Base-by-base conservation (phyloP, 768 basidiomycete genomes). In the Leccinum pellstonianum region DNA sequence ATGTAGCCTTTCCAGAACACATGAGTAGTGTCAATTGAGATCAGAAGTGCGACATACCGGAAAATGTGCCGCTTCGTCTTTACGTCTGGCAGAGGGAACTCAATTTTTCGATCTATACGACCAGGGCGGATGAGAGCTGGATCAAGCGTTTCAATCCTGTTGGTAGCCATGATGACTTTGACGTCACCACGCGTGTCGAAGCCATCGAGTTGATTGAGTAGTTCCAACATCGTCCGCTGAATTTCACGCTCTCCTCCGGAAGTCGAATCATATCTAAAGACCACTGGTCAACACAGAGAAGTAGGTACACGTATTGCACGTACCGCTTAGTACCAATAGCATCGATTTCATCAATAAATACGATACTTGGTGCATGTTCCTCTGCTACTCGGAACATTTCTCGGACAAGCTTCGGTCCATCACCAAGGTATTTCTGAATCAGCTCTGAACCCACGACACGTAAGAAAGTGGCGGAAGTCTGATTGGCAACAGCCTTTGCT, bases 31-130 rank as follows among this genome's bases (percentile, higher is more conserved):
- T 41, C 35, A 25, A 54, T 21, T 2, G 43, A 19, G 19, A 54
- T 4, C 25, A 27, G 35, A 51, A 31, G 35, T 38, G 37, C 29
- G 33, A 67, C 80, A 56, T 63, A 90, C 90, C 87, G 83, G 88
- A 99, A 98, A 73, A 99, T 99, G 74, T 97, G 95, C 14, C 96
- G 90, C 74, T 99, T 99, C 54, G 97, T 98, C 82, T 99, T 99
- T 63, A 96, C 86, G 68, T 99, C 97, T 14, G 97, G 97, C 33
- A 98, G 77, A 15, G 95, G 95, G 80, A 96, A 97, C 73, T 97
- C 97, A 54, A 99, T 99, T 80, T 99, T 99, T 55, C 97, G 86
- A 70, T 99, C 97, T 63, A 99, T 98, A 69, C 97, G 93, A 51
- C 97, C 97, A 5, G 97, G 97, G 54, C 97, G 91, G 69, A 99